Conservation (phyloP, 495 filamentous ascomycete genomes). For the Neurospora hispaniola region DNA sequence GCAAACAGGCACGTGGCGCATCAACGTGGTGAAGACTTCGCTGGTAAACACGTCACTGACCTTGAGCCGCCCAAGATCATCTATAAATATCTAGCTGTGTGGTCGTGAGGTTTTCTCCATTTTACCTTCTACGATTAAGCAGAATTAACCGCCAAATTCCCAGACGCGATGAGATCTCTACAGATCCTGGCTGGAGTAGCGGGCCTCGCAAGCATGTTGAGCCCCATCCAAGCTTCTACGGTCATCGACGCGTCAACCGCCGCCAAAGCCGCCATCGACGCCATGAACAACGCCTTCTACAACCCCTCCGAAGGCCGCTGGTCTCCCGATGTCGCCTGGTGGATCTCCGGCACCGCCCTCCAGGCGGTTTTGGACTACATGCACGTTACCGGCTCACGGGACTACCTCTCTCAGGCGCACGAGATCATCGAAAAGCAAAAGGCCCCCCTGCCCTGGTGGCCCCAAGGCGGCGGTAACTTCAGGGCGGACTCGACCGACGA, state of each 20-base stretch:
- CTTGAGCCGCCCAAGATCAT: not conserved
- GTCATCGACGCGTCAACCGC: constrained; percentile 5
- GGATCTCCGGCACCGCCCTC: constrained; percentile 33
- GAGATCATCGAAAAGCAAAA: constrained; percentile 25
- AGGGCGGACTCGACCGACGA: constrained; percentile 54
- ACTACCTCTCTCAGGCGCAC: constrained; percentile 24
- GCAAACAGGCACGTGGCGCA: not conserved
- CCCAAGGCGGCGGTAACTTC: constrained; percentile 31
- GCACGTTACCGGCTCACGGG: constrained; percentile 18
- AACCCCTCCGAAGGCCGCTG: constrained; percentile 25
- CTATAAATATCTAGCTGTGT: not conserved
- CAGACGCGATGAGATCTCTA: not conserved
- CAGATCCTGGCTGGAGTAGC: not conserved
- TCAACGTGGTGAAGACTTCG: not conserved
- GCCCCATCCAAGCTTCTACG: not conserved
- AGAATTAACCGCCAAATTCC: not conserved
- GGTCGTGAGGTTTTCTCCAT: not conserved
- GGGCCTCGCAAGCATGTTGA: not conserved
- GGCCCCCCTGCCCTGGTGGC: constrained; percentile 26
- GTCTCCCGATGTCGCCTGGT: constrained; percentile 26
- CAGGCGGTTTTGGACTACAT: constrained; percentile 29
- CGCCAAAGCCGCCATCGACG: constrained; percentile 22
- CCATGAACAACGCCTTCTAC: constrained; percentile 29
- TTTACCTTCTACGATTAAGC: not conserved
- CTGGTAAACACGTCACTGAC: not conserved